Evolutionary conservation across 306 rosid species (phyloP), one percentile per base, ranked within the genome.

Genomic region (Vigna nakashimae): DNA sequence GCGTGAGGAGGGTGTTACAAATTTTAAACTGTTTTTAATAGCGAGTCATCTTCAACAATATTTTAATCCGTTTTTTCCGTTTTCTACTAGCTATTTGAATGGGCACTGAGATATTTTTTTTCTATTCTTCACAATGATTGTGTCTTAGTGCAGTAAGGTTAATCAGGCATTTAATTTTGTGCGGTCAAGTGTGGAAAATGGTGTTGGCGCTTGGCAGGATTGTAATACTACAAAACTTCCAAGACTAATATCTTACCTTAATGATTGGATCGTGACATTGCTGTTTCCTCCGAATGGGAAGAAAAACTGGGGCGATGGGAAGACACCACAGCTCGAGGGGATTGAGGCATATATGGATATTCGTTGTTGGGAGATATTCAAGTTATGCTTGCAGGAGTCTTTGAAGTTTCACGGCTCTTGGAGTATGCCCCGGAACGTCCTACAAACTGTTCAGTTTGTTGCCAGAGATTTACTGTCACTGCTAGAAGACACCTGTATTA

Each of bases 311-410:
- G 68, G 78, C 10, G 88, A 72, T 5, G 81, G 69, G 30, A 78
- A 74, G 66, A 89, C 83, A 14, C 78, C 86, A 53, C 76, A 60
- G 57, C 79, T 65, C 20, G 74, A 73, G 52, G 87, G 75, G 78
- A 24, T 74, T 36, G 84, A 84, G 58, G 80, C 93, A 7, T 88
- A 67, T 78, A 84, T 89, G 85, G 98, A 95, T 84, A 36, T 80
- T 64, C 87, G 90, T 75, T 92, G 93, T 85, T 95, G 98, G 98
- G 92, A 79, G 82, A 81, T 92, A 80, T 90, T 90, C 77, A 89
- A 85, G 68, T 92, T 92, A 73, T 94, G 97, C 73, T 87, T 92
- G 92, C 79, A 86, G 75, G 89, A 88, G 79, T 92, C 98, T 40
- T 66, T 81, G 79, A 89, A 82, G 73, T 68, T 84, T 30, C 65